Percentiles rank a stretch among this genome's conserved stretches.
Evolutionary conservation across 1,284 basidiomycete genomes (phyloP).

Genomic region (Sanghuangporus sanghuang): DNA sequence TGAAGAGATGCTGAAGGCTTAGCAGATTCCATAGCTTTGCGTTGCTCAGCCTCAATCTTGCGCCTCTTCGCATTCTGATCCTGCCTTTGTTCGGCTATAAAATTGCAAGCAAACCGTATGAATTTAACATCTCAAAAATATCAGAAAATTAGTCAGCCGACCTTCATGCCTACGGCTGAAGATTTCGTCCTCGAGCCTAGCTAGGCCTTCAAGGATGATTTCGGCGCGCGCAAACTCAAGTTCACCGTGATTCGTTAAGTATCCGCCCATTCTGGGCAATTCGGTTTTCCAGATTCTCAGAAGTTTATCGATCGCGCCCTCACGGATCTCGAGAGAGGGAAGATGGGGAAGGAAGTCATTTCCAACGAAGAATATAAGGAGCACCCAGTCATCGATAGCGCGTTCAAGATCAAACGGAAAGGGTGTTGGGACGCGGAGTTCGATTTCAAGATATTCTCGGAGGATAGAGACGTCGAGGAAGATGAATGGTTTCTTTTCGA

Average conservation of each 20-base stretch:
- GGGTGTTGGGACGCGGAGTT: constrained; percentile 77
- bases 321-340: constrained; percentile 96
- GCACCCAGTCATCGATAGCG: constrained; percentile 99
- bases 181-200: constrained; percentile 91
- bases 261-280: constrained; percentile 93
- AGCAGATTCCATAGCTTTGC: constrained; percentile 35
- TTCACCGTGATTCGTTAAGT: constrained; percentile 90
- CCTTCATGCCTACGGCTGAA: constrained; percentile 90
- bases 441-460: constrained; percentile 96
- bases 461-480: constrained; percentile 95
- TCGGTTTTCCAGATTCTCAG: constrained; percentile 95
- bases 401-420: constrained; percentile 96
- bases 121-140: constrained; percentile 17
- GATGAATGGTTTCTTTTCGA: constrained; percentile 96
- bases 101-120: constrained; percentile 20
- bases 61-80: constrained; percentile 85
- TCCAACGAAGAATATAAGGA: constrained; percentile 99
- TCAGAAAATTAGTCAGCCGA: constrained; percentile 38
- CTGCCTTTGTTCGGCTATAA: constrained; percentile 86
- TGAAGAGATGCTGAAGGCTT: constrained; percentile 18
- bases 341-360: constrained; percentile 99
- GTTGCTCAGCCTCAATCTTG: constrained; percentile 67
- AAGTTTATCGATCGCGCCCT: constrained; percentile 97
- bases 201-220: constrained; percentile 93
- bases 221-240: constrained; percentile 85